Percentiles rank a stretch among this genome's conserved stretches.
Conservation (phyloP, 2,329 filamentous ascomycete genomes). For the Aureobasidium zeae region DNA sequence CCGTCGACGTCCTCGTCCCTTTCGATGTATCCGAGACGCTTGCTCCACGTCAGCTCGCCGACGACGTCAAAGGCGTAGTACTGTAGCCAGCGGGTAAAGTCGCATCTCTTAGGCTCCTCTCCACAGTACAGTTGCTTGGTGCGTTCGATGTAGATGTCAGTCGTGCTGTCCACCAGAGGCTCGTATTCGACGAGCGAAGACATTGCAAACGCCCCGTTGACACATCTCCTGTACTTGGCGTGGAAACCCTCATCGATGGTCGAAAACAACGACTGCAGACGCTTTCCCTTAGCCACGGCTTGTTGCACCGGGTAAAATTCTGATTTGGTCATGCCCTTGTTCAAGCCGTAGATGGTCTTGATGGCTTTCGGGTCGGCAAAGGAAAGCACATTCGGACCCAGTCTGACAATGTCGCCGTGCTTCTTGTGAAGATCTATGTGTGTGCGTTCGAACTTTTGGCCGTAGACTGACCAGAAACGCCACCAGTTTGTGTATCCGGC, state of each 20-base stretch:
- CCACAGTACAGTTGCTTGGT: slow-evolving; percentile 33
- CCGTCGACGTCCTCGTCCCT: slow-evolving; percentile 66
- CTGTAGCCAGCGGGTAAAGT: slow-evolving; percentile 65
- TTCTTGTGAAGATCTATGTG: slow-evolving; percentile 59
- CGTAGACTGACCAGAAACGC: slow-evolving; percentile 61
- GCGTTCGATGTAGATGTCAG: slow-evolving; percentile 56
- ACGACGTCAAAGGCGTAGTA: slow-evolving; percentile 79
- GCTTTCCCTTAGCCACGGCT: slow-evolving; percentile 57
- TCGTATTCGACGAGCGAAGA: slow-evolving; percentile 68
- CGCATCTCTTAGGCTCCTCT: slow-evolving; percentile 41
- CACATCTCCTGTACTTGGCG: slow-evolving; percentile 61
- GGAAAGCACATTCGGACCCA: slow-evolving; percentile 65
- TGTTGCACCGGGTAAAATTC: slow-evolving; percentile 76
- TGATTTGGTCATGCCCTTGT: slow-evolving; percentile 74
- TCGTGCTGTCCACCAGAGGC: slow-evolving; percentile 67
- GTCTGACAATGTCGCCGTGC: slow-evolving; percentile 63
- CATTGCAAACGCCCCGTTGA: slow-evolving; percentile 72
- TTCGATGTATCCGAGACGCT: slow-evolving; percentile 66
- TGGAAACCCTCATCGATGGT: slow-evolving; percentile 68
- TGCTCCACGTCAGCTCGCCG: slow-evolving; percentile 66
- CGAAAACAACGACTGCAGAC: slow-evolving; percentile 65
- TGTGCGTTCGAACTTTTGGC: slow-evolving; percentile 56
- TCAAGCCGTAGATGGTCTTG: slow-evolving; percentile 69
- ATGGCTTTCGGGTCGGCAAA: slow-evolving; percentile 66
- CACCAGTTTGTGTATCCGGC: slow-evolving; percentile 65